Conservation (phyloP, 2,329 filamentous ascomycete genomes). For the Verticillium albo-atrum region DNA sequence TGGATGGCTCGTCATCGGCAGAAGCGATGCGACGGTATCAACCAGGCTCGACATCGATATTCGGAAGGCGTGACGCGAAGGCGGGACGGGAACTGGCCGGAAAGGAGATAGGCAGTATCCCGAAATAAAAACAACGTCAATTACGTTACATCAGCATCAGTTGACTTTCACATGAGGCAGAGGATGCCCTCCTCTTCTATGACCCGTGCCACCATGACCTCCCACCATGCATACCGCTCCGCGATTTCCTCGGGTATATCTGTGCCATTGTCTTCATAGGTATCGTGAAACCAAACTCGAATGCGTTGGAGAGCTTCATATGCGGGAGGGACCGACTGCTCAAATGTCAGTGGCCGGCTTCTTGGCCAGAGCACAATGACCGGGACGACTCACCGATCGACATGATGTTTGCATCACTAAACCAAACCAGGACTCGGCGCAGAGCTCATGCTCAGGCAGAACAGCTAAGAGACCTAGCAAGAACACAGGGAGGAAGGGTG, state of each 20-base stretch:
- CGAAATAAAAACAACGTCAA: too few species aligned
- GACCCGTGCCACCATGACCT: constrained; percentile 28
- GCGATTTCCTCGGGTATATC: constrained; percentile 17
- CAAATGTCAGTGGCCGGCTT: constrained; percentile 7
- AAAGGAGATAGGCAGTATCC: too few species aligned
- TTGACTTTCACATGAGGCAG: constrained; percentile 29
- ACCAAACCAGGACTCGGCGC: constrained; percentile 30
- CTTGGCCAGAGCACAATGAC: background rate
- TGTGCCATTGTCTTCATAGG: constrained; percentile 8
- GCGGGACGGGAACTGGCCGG: too few species aligned
- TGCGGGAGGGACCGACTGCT: constrained; percentile 34
- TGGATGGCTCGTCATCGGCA: too few species aligned
- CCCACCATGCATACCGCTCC: constrained; percentile 33
- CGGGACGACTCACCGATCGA: constrained; percentile 26
- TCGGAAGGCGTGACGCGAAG: too few species aligned
- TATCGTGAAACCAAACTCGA: constrained; percentile 27
- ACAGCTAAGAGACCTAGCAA: constrained; percentile 32
- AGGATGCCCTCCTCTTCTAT: constrained; percentile 27
- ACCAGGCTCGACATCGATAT: too few species aligned
- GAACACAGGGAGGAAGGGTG: constrained; percentile 35
- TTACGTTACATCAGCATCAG: too few species aligned
- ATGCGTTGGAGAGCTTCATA: constrained; percentile 26
- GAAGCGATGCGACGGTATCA: too few species aligned
- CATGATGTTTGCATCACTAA: constrained; percentile 29
- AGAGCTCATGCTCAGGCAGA: constrained; percentile 17